Conservation (phyloP, 306 rosid species). For the Quercus suber region DNA sequence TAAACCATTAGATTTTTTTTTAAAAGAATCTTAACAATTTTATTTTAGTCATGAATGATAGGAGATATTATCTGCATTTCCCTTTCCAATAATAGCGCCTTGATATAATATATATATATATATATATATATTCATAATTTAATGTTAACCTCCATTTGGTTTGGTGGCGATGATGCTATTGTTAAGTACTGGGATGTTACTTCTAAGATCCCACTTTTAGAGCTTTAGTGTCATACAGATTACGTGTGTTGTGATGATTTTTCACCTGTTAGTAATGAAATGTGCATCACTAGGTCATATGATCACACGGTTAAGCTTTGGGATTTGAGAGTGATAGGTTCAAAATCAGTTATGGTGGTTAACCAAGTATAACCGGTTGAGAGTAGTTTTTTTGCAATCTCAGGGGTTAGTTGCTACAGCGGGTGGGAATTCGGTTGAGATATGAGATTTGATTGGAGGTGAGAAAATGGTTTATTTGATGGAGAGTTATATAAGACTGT, state of each 20-base stretch:
- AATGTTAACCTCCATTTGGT: slow-evolving; percentile 67
- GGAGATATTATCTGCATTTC: no score
- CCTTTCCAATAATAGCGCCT: no score
- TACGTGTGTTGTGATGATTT: slow-evolving; percentile 85
- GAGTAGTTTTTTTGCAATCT: slow-evolving; percentile 64
- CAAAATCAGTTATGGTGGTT: slow-evolving; percentile 42
- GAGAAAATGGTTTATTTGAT: slow-evolving; percentile 66
- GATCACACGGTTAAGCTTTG: slow-evolving; percentile 84
- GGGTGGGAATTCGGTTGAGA: slow-evolving; percentile 72
- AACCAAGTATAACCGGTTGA: slow-evolving; percentile 79
- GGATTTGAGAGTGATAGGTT: slow-evolving; percentile 66
- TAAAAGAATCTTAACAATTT: no score
- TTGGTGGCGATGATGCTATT: slow-evolving; percentile 75
- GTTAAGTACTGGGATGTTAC: slow-evolving; percentile 88
- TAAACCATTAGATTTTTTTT: no score
- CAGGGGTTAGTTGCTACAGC: slow-evolving; percentile 83
- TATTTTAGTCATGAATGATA: no score
- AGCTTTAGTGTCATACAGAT: slow-evolving; percentile 66
- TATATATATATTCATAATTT: no score
- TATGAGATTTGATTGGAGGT: slow-evolving; percentile 90
- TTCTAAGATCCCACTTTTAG: slow-evolving; percentile 25
- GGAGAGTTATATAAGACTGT: slow-evolving; percentile 94
- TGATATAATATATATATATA: no score
- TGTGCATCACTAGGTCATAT: slow-evolving; percentile 74
- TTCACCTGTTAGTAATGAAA: slow-evolving; percentile 53